Evolutionary conservation across 2,329 filamentous ascomycete genomes (phyloP), one percentile per base, ranked within the genome.

Genomic region (Pseudogymnoascus sp.): DNA sequence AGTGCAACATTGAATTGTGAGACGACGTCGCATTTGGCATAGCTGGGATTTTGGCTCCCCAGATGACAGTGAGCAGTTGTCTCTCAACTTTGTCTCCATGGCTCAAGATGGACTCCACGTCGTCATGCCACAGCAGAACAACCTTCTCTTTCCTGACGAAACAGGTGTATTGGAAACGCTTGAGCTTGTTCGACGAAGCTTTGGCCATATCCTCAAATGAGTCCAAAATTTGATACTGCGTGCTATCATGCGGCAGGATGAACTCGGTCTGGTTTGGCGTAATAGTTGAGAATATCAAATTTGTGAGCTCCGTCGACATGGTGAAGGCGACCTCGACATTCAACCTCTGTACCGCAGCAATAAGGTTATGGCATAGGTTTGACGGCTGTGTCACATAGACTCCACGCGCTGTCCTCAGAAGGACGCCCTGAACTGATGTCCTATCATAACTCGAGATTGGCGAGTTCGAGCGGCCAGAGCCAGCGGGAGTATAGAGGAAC

Each of bases 261-360:
- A 81, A 69, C 64, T 79, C 77, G 0, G 71, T 75, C 61, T 80
- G 77, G 35, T 71, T 71, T 5, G 73, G 71, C 6, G 73, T 64
- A 25, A 81, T 64, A 0, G 72, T 72, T n/a, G 72, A 69, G 63
- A 80, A 73, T 36, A 81, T 76, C 13, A 75, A 76, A 18, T 76
- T 73, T 29, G 78, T 77, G 61, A 78, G 78, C 52, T 79, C 74
- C 1, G 77, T 77, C 8, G 74, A 76, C 76, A 82, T 79, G 8
- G 79, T 81, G 63, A 80, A 73, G 12, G 77, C 78, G 35, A 80
- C 77, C 13, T 73, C 71, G 18, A 77, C 72, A 64, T 80, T 79
- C 61, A 81, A 73, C 60, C 74, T 74, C 60, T 75, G 73, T 5
- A 79, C 74, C 6, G 78, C 77, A 3, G 69, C 73, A 9, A 78